Conservation (phyloP, 208 protist genomes). For the Leishmania braziliensis region DNA sequence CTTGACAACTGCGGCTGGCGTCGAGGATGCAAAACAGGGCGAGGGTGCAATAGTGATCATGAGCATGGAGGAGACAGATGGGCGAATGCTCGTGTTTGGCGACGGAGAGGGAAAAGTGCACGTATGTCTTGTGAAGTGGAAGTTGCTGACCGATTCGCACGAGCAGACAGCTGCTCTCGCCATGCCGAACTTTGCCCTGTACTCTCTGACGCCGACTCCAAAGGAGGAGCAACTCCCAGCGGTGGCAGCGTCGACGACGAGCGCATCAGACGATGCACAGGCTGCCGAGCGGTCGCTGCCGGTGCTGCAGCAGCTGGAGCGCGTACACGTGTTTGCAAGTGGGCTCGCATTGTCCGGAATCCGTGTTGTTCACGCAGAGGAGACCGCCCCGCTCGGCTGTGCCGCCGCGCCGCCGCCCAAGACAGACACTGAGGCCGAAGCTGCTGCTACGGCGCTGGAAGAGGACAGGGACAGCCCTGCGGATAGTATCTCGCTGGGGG, state of each 20-base stretch:
- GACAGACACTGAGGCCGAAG: background rate
- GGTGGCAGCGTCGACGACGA: background rate
- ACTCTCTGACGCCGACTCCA: slow-evolving; percentile 8
- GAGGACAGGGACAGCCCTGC: too few relatives aligned
- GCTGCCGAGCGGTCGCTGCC: slow-evolving; percentile 33
- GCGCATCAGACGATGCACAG: background rate
- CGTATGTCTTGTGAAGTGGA: slow-evolving; percentile 57
- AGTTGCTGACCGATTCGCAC: slow-evolving; percentile 17
- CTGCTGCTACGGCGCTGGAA: background rate
- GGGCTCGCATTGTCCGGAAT: slow-evolving; percentile 29
- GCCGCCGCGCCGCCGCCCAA: background rate
- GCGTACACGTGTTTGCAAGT: slow-evolving; percentile 46
- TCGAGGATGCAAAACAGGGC: slow-evolving; percentile 14
- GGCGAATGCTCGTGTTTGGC: slow-evolving; percentile 57
- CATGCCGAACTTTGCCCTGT: slow-evolving; percentile 44
- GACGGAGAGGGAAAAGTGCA: slow-evolving; percentile 77
- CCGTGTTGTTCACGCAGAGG: slow-evolving; percentile 29
- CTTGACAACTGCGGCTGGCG: slow-evolving; percentile 37
- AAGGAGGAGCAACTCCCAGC: slow-evolving; percentile 10
- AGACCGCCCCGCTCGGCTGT: background rate
- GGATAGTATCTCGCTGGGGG: background rate
- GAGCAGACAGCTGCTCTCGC: slow-evolving; percentile 39
- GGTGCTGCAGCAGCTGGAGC: slow-evolving; percentile 36
- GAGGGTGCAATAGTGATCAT: slow-evolving; percentile 24
- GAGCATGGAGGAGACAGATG: slow-evolving; percentile 28